Evolutionary conservation across 179 eudicot species (phyloP), one percentile per base, ranked within the genome.

Genomic region (Heliamphora pulchella): DNA sequence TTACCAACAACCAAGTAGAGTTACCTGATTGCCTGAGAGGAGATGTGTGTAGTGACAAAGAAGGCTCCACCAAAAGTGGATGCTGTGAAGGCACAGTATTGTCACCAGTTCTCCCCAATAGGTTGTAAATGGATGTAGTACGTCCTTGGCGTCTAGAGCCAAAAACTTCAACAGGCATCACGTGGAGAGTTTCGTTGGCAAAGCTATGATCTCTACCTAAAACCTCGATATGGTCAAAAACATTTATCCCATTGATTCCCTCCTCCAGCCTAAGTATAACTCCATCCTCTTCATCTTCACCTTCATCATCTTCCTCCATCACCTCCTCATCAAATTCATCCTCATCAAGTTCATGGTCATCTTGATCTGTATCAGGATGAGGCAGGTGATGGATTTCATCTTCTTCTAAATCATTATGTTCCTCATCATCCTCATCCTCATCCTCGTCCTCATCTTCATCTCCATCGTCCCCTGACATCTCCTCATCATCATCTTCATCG

Each of bases 101-200:
- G 69, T 93, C 97, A 83, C 89, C 86, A 50, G 83, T 87, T 88
- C 99, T 90, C 10, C 99, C 97, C 84, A 96, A 89, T 67, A 96
- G 91, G 86, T 90, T 96, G 84, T 94, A 94, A 74, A 96, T 94
- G 81, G 99, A 96, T 10, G 99, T 96, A 22, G 98, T 94, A 51
- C 99, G 97, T 63, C 98, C 98, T 84, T 91, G 98, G 11, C 98
- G 94, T 86, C 97, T 89, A 62, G 99, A 91, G 73, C 99, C 99
- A 89, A 96, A 94, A 44, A 94, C 88, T 85, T 96, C 99, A 86
- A 92, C 97, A 41, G 99, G 99, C 97, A 96, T 92, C 80, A 95
- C 95, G 84, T 91, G 98, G 59, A 96, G 88, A 78, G 96, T 85
- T 80, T 94, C 99, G 86, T 88, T 94, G 71, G 87, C 74, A 22